Conservation (phyloP, 108 stramenopile genomes). For the Pseudonitzschia pungens region DNA sequence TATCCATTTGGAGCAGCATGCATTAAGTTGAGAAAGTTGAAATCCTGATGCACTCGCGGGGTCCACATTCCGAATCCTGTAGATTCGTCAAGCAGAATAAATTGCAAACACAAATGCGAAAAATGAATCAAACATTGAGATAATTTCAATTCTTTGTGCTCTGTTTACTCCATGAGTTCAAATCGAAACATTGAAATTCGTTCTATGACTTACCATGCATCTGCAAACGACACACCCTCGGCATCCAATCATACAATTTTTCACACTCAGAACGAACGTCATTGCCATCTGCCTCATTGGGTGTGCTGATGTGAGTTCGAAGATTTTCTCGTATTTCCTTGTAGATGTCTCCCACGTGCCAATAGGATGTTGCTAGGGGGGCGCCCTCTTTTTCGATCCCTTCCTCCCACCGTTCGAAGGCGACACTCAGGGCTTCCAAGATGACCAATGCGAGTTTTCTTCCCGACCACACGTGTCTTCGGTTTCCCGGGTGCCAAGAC, state of each 20-base stretch:
- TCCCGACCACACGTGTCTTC: slow-evolving; percentile 62
- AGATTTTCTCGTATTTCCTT: slow-evolving; percentile 48
- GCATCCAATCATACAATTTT: slow-evolving; percentile 15
- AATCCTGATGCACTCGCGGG: slow-evolving; percentile 42
- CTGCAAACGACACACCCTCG: slow-evolving; percentile 24
- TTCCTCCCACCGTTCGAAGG: slow-evolving; percentile 59
- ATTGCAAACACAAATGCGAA: not conserved
- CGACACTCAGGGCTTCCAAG: slow-evolving; percentile 53
- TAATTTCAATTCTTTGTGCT: too few relatives aligned
- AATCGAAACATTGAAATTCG: not conserved
- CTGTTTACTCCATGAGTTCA: not conserved
- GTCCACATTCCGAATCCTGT: slow-evolving; percentile 40
- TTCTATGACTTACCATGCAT: slow-evolving; percentile 28
- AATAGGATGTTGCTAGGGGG: slow-evolving; percentile 71
- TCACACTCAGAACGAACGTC: slow-evolving; percentile 35
- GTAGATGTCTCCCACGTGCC: slow-evolving; percentile 61
- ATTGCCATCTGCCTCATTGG: slow-evolving; percentile 33
- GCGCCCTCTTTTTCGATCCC: slow-evolving; percentile 52
- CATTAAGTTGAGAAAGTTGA: slow-evolving; percentile 33
- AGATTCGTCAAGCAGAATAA: not conserved
- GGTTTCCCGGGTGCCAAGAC: slow-evolving; percentile 66
- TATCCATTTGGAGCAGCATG: slow-evolving; percentile 40
- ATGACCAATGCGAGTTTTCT: slow-evolving; percentile 56
- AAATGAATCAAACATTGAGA: not conserved
- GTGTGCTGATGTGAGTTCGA: slow-evolving; percentile 16